A percentile compares a stretch with the other conserved stretches of the same genome.
These are phyloP conservation scores for Clonostachys byssicola DNA, from an alignment of 2,329 filamentous ascomycete species.

Conservation along the genomic window DNA sequence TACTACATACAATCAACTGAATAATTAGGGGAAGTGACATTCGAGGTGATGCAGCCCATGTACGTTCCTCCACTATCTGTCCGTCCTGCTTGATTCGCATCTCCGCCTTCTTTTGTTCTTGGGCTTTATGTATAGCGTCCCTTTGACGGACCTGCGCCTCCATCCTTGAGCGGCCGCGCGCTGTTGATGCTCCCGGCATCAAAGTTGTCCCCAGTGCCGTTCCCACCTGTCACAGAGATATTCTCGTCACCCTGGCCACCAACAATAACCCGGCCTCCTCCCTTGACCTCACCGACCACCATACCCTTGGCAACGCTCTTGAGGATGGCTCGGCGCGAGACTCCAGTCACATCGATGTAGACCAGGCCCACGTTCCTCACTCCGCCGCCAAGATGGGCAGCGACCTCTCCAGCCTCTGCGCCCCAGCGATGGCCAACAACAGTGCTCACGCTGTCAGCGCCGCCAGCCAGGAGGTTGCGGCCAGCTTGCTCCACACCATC, in stretches of 20 bases:
- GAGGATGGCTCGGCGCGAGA: constrained; percentile 82
- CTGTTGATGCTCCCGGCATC: constrained; percentile 1
- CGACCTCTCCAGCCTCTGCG: constrained; percentile 74
- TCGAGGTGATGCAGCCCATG: no score
- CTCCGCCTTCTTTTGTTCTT: no score
- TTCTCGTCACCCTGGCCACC: constrained; percentile 41
- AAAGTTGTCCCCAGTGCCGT: constrained; percentile 24
- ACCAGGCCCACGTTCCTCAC: constrained; percentile 96
- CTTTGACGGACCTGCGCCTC: no score
- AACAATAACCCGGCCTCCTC: constrained; percentile 69
- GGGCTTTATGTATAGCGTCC: no score
- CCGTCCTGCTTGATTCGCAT: no score
- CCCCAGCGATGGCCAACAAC: constrained; percentile 91
- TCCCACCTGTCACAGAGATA: constrained; percentile 6
- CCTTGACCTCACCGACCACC: constrained; percentile 77
- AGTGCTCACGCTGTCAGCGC: constrained; percentile 74
- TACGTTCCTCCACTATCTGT: no score
- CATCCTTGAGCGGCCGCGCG: neutral
- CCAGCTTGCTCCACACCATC: constrained; percentile 91
- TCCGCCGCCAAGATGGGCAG: constrained; percentile 72
- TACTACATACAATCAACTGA: no score
- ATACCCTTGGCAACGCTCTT: constrained; percentile 97
- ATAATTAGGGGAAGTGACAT: no score
- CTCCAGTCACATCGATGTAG: constrained; percentile 93
- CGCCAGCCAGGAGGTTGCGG: constrained; percentile 69